phyloP scores from a whole-genome alignment of 1,284 basidiomycete species.

The Xerocomus amazonicus region DNA sequence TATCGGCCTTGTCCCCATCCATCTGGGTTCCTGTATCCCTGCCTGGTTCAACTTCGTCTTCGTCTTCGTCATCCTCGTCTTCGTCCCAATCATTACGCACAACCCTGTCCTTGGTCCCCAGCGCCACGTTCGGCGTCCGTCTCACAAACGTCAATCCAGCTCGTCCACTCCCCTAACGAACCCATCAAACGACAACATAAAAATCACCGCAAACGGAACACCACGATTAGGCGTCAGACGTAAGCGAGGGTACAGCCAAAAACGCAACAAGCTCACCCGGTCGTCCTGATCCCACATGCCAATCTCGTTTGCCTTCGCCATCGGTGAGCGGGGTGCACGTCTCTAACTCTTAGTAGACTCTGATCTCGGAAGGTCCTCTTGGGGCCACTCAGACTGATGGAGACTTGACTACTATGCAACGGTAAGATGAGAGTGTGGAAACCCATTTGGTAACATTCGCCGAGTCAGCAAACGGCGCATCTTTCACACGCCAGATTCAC shows the following conservation, averaged over 20 bases:
- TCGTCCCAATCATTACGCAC: slow-evolving; percentile 47
- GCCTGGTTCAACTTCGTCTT: neutral
- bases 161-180: slow-evolving; percentile 8
- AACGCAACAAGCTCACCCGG: slow-evolving; percentile 10
- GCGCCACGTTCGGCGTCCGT: slow-evolving; percentile 3
- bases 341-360: neutral
- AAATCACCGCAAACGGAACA: neutral
- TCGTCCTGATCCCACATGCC: slow-evolving; percentile 19
- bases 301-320: slow-evolving; percentile 12
- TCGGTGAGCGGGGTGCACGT: neutral
- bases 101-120: slow-evolving; percentile 2
- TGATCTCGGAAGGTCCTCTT: neutral
- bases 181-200: neutral
- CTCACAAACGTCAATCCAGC: slow-evolving; percentile 2
- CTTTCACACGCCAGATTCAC: too few species aligned
- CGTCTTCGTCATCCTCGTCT: slow-evolving; percentile 24
- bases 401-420: neutral
- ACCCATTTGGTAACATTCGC: slow-evolving; percentile 10
- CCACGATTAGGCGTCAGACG: neutral
- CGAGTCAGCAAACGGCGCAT: slow-evolving; percentile 18
- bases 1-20: neutral
- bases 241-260: slow-evolving; percentile 12
- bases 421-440: neutral
- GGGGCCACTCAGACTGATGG: neutral
- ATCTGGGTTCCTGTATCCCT: neutral